Evolutionary conservation across 1,139 yeast species (phyloP).

Genomic region (Suhomyces ambrosiae): DNA sequence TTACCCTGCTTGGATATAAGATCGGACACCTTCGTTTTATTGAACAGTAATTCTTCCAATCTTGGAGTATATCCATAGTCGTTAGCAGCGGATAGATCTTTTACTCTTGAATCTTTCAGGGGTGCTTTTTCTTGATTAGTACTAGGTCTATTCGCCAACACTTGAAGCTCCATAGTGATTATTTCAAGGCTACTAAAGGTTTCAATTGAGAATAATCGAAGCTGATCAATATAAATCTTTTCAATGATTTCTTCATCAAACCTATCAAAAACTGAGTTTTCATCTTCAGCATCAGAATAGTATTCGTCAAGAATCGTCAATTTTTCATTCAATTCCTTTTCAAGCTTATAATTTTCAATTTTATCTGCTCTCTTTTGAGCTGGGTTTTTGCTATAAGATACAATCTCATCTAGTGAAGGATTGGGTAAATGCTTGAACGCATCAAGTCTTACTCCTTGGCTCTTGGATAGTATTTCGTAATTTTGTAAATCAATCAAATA

Average conservation of each 20-base stretch:
- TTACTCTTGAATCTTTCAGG: constrained; percentile 6
- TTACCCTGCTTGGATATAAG: constrained; percentile 70
- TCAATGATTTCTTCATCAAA: constrained; percentile 67
- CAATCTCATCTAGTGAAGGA: constrained; percentile 42
- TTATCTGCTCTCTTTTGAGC: constrained; percentile 66
- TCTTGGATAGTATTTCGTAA: constrained; percentile 44
- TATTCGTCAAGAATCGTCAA: constrained; percentile 40
- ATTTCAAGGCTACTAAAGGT: constrained; percentile 58
- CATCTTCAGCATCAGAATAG: constrained; percentile 21
- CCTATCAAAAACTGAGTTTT: constrained; percentile 22
- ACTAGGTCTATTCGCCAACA: constrained; percentile 45
- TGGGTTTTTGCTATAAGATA: constrained; percentile 41
- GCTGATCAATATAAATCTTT: constrained; percentile 54
- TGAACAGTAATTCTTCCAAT: constrained; percentile 45
- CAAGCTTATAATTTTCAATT: constrained; percentile 66
- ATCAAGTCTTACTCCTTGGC: constrained; percentile 44
- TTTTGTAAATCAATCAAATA: constrained; percentile 45
- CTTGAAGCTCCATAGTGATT: constrained; percentile 57
- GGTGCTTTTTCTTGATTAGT: constrained; percentile 12
- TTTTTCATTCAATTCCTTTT: constrained; percentile 53
- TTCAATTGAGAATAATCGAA: constrained; percentile 53
- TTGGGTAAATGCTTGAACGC: constrained; percentile 40
- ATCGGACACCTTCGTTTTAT: constrained; percentile 24
- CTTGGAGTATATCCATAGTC: constrained; percentile 54
- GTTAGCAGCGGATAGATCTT: constrained; percentile 27